Percentiles rank a stretch among this genome's conserved stretches.
Evolutionary conservation across 768 basidiomycete species (phyloP).

Genomic region (Tricholoma flavovirens): DNA sequence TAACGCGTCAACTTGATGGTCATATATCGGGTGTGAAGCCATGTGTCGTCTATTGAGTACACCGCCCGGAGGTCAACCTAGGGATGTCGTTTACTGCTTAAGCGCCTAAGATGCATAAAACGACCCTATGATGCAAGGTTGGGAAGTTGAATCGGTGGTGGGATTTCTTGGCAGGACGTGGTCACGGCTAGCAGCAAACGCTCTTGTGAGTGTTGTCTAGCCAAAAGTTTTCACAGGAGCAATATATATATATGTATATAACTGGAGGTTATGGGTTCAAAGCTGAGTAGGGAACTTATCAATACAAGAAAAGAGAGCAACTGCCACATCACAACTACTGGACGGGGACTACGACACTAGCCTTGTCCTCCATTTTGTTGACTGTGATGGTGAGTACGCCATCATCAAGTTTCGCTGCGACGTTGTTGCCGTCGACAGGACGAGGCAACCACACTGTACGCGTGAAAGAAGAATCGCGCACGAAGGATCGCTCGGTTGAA

Average conservation of each 20-base stretch:
- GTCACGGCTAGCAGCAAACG: background rate
- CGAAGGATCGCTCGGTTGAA: conserved; percentile 55
- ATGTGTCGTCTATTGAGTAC: background rate
- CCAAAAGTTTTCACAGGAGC: no score
- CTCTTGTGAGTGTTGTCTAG: no score
- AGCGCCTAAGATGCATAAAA: conserved; percentile 13
- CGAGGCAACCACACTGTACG: conserved; percentile 71
- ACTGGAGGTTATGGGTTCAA: background rate
- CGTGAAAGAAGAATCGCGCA: conserved; percentile 49
- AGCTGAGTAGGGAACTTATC: background rate
- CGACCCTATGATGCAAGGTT: conserved; percentile 2
- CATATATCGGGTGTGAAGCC: background rate
- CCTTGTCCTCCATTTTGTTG: conserved; percentile 56
- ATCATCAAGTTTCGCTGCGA: conserved; percentile 60
- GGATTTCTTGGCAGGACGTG: conserved; percentile 1
- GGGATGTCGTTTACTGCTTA: conserved; percentile 1
- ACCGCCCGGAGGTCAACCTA: background rate
- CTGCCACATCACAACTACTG: conserved; percentile 16
- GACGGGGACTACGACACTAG: conserved; percentile 42
- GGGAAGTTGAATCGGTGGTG: conserved; percentile 6
- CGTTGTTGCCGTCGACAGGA: conserved; percentile 49
- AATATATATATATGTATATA: background rate
- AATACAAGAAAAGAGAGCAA: background rate
- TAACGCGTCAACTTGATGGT: background rate
- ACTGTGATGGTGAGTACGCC: conserved; percentile 63